phyloP scores from a whole-genome alignment of 164 flowering plant species.

The Macadamia tetraphylla region DNA sequence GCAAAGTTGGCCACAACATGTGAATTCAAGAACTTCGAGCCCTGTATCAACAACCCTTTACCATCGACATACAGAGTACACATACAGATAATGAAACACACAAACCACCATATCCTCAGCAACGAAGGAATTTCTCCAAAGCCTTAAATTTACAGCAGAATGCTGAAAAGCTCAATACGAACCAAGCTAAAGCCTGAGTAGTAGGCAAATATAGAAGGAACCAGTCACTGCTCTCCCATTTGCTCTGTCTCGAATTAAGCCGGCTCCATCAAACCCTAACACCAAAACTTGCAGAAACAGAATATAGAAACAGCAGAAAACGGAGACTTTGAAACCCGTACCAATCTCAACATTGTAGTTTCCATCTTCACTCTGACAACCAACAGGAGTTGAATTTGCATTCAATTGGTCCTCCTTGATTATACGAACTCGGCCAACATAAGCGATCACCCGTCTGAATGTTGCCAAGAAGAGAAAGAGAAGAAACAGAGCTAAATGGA shows the following conservation, averaged over 20 bases:
- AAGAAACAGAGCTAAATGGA: slow-evolving; percentile 53
- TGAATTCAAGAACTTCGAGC: slow-evolving; percentile 32
- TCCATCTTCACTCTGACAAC: slow-evolving; percentile 21
- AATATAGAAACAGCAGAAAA: slow-evolving; percentile 70
- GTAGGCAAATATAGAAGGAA: slow-evolving; percentile 36
- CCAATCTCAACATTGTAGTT: slow-evolving; percentile 36
- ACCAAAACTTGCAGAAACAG: slow-evolving; percentile 62
- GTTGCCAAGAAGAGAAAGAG: slow-evolving; percentile 57
- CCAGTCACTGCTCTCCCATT: slow-evolving; percentile 35
- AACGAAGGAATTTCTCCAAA: slow-evolving; percentile 45
- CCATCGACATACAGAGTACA: slow-evolving; percentile 53
- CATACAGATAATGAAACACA: slow-evolving; percentile 45
- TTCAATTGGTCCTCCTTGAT: slow-evolving; percentile 44
- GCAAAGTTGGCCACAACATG: slow-evolving; percentile 57
- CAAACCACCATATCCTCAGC: slow-evolving; percentile 64
- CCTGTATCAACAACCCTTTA: slow-evolving; percentile 31
- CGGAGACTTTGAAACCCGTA: slow-evolving; percentile 43
- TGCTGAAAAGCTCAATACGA: slow-evolving; percentile 46
- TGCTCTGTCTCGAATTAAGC: slow-evolving; percentile 34
- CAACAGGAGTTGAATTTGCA: slow-evolving; percentile 21
- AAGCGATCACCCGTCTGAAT: slow-evolving; percentile 42
- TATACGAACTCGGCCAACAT: slow-evolving; percentile 38
- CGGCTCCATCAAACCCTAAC: slow-evolving; percentile 57
- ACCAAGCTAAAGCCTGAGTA: slow-evolving; percentile 58
- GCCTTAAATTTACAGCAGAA: slow-evolving; percentile 53